Conservation (phyloP, 768 basidiomycete genomes). For the Rubroboletus pulcherrimus region DNA sequence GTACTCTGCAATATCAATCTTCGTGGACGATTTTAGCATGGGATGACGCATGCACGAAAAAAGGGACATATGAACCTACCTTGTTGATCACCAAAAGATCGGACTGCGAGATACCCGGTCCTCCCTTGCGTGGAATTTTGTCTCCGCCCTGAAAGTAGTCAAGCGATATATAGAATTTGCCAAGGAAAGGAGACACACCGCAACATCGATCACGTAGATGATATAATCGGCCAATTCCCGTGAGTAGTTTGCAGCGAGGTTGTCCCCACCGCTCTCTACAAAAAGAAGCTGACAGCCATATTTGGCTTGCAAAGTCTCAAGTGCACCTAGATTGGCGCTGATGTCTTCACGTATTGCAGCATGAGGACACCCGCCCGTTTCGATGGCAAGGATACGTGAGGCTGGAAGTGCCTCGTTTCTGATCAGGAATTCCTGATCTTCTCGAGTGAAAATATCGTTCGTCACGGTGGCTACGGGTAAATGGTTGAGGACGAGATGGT, state of each 20-base stretch:
- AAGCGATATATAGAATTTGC: not conserved
- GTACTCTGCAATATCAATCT: constrained; percentile 92
- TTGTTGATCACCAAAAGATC: constrained; percentile 96
- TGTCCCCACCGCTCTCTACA: constrained; percentile 96
- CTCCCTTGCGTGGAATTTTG: constrained; percentile 97
- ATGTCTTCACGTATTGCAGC: constrained; percentile 98
- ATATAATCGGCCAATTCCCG: constrained; percentile 97
- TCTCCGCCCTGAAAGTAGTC: constrained; percentile 74
- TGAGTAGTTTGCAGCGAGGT: constrained; percentile 95
- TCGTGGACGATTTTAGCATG: constrained; percentile 1
- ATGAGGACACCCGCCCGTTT: constrained; percentile 97
- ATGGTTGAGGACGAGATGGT: constrained; percentile 7
- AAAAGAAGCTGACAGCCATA: constrained; percentile 88
- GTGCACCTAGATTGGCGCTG: constrained; percentile 92
- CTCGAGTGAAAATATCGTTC: constrained; percentile 99
- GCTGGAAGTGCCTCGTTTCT: constrained; percentile 83
- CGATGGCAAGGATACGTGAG: constrained; percentile 89
- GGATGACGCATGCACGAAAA: not conserved
- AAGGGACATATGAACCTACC: constrained; percentile 36
- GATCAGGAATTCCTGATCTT: constrained; percentile 97
- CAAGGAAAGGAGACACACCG: constrained; percentile 42
- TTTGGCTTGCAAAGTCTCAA: constrained; percentile 91
- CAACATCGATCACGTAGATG: constrained; percentile 88
- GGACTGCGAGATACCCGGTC: constrained; percentile 94
- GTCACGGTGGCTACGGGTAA: constrained; percentile 76